Conservation (phyloP, 352 stramenopile genomes). For the Globisporangium splendens region DNA sequence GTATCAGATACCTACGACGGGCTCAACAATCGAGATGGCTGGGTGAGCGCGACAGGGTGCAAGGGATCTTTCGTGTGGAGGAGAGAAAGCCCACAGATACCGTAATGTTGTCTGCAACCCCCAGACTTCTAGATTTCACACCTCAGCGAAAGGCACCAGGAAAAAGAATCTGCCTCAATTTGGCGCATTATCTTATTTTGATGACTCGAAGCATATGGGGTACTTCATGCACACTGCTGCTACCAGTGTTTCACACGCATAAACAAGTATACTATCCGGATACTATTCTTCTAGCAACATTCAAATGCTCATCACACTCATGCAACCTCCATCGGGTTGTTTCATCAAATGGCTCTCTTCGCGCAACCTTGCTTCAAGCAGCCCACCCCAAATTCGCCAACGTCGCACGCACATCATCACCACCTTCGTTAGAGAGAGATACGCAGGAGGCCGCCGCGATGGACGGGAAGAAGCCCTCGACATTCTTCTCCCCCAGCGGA, state of each 20-base stretch:
- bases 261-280: neutral
- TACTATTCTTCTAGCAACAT: no score
- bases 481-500: constrained; percentile 48
- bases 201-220: no score
- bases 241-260: neutral
- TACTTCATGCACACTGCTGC: neutral
- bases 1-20: no score
- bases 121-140: no score
- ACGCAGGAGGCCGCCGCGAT: constrained; percentile 8
- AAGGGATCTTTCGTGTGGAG: no score
- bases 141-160: no score
- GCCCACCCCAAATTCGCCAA: constrained; percentile 13
- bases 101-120: no score
- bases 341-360: constrained; percentile 8
- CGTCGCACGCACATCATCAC: neutral
- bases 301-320: neutral
- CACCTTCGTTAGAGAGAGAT: neutral
- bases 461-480: constrained; percentile 35
- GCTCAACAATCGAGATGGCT: no score
- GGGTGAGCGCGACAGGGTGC: no score
- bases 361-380: constrained; percentile 15
- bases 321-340: constrained; percentile 7
- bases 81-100: no score
- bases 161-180: no score
- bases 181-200: no score